phyloP scores from a whole-genome alignment of 2,329 filamentous ascomycete species.

The Orbilia ellipsospora region DNA sequence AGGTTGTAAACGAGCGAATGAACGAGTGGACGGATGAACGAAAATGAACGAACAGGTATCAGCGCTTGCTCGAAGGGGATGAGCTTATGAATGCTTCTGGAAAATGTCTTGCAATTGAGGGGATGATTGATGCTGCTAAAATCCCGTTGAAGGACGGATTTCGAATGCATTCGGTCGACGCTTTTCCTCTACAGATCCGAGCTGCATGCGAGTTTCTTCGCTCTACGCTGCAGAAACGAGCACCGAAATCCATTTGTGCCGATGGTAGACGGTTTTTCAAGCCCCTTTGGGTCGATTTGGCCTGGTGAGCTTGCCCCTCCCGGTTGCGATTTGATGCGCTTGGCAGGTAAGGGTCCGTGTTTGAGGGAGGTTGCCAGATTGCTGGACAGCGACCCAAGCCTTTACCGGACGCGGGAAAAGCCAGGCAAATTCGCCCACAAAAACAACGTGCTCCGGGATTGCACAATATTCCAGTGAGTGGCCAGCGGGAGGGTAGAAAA shows the following conservation, averaged over 20 bases:
- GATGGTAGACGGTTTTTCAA: conserved; percentile 2
- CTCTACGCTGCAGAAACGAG: not conserved
- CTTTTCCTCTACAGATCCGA: conserved; percentile 1
- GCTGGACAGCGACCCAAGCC: not conserved
- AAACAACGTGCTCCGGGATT: not conserved
- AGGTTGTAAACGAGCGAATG: not conserved
- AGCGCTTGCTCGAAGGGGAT: not conserved
- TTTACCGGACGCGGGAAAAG: conserved; percentile 10
- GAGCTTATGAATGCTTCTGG: conserved; percentile 6
- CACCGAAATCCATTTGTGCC: not conserved
- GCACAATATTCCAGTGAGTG: not conserved
- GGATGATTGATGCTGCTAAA: not conserved
- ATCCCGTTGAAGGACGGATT: conserved; percentile 2
- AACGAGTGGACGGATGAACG: no score
- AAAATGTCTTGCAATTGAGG: conserved; percentile 11
- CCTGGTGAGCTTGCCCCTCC: not conserved
- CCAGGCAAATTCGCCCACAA: not conserved
- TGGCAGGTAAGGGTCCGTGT: conserved; percentile 7
- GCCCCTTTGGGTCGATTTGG: not conserved
- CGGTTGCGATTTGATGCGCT: conserved; percentile 1
- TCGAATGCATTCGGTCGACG: not conserved
- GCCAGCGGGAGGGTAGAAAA: not conserved
- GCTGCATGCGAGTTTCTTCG: not conserved
- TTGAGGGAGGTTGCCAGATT: conserved; percentile 17
- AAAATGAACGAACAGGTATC: not conserved